Percentiles rank a stretch among this genome's conserved stretches.
Conservation (phyloP, 805 yeast genomes). For the Metschnikowia chrysomelidarum region DNA sequence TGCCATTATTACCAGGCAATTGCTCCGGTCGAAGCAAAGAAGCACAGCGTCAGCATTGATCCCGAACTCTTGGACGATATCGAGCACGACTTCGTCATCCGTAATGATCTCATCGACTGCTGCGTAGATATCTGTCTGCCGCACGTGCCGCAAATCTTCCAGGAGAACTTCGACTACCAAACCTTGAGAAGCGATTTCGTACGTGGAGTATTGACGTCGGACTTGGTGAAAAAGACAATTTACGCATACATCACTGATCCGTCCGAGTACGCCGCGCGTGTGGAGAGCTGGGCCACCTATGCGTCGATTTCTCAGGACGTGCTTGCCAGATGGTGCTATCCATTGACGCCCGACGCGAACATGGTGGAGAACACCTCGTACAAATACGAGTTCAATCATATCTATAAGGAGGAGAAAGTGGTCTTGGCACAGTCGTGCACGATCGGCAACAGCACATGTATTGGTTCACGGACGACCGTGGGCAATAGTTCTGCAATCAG, state of each 20-base stretch:
- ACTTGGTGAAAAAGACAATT: slow-evolving; percentile 83
- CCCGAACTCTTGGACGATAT: slow-evolving; percentile 79
- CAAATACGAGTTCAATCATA: slow-evolving; percentile 76
- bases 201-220: slow-evolving; percentile 86
- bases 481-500: slow-evolving; percentile 70
- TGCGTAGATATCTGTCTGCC: slow-evolving; percentile 95
- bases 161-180: slow-evolving; percentile 95
- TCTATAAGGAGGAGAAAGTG: slow-evolving; percentile 87
- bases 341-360: slow-evolving; percentile 85
- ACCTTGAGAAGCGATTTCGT: slow-evolving; percentile 82
- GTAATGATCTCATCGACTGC: slow-evolving; percentile 95
- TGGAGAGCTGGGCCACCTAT: slow-evolving; percentile 92
- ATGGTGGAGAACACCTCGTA: slow-evolving; percentile 64
- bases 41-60: slow-evolving; percentile 57
- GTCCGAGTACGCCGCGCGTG: slow-evolving; percentile 85
- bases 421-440: slow-evolving; percentile 90
- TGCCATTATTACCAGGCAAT: slow-evolving; percentile 84
- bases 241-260: slow-evolving; percentile 81
- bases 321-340: slow-evolving; percentile 89
- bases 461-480: slow-evolving; percentile 73
- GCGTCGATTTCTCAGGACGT: slow-evolving; percentile 89
- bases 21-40: slow-evolving; percentile 47
- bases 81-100: slow-evolving; percentile 66
- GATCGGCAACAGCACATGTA: slow-evolving; percentile 74
- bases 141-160: slow-evolving; percentile 91